Base-by-base conservation (phyloP, 805 yeast genomes). In the Metschnikowia bowlesiae region DNA sequence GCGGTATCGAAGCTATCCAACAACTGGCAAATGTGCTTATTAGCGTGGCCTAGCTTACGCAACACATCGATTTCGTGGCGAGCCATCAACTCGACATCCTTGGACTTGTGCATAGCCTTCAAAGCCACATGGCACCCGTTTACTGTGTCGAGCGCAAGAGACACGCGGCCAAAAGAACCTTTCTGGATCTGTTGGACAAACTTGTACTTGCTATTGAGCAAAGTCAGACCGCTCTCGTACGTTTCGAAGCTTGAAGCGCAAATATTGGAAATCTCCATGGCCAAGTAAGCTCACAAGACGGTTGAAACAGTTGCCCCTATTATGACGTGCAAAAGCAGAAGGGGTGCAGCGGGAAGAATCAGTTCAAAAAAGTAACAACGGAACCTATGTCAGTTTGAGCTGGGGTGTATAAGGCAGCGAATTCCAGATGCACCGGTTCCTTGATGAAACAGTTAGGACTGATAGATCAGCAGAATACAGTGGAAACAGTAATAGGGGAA, bases 131-230 rank as follows among this genome's bases (percentile, higher is more conserved):
- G 51, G 13, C 61, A 57, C 32, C 53, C 49, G 9, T 61, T 54
- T 14, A 49, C 39, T 2, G 58, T 50, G 58, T 83, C 80, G 7
- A 65, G 49, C 1, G 84, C 85, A 45, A 79, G 70, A 2, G 83
- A 69, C 2, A 83, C 88, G 50, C 73, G 73, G 18, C 87, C 87
- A 63, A 81, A 83, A 2, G 86, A 75, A 4, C 87, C 88, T 35
- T 71, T 73, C 60, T 81, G 84, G 49, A 81, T 66, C 57, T 72
- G 69, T 18, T 65, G 60, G 34, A 80, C 51, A 50, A 72, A 74
- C 45, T 62, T 61, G 66, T 82, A 82, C 40, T 71, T 66, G 54
- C 68, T 61, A 18, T 64, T 64, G 34, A 80, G 62, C 13, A 68
- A 56, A 32, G 52, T 38, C 39, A 36, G 44, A 16, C 73, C 73